Evolutionary conservation across 2,329 filamentous ascomycete genomes (phyloP), one percentile per base, ranked within the genome.

Genomic region (Tolypocladium amazonense): DNA sequence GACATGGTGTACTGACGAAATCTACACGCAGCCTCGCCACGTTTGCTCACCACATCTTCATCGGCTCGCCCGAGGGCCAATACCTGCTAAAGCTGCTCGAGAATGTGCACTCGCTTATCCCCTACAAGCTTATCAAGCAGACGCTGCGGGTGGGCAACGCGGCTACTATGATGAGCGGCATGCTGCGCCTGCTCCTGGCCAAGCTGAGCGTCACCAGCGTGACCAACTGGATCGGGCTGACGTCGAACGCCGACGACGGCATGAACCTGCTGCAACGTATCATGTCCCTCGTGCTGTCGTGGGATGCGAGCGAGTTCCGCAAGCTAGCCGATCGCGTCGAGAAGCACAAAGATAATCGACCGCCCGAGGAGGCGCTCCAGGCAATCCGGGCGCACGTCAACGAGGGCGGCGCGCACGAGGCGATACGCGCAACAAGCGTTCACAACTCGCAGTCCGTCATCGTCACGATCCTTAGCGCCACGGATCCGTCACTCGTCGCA

Each of bases 231-330:
- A 81, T 92, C 14, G 89, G 90, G 0, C 70, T 90, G 45, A 92
- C 87, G 0, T 81, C 83, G 55, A 84, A 84, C 55, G 82, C 86
- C 0, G 85, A 90, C 62, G 88, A 92, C 65, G 89, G 89, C 55
- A 90, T 90, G 88, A 94, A 92, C 68, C 71, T 93, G 11, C 71
- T 94, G 64, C 89, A 93, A 71, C 76, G 87, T 52, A 92, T 94
- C 63, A 85, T 93, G 27, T 88, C 85, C 0, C 81, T 88, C 4
- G 85, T 91, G 0, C 73, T 92, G 14, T 80, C 82, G 6, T 92
- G 88, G 86, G 90, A 94, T 66, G 83, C 83, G 7, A 76, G 79
- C 43, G 88, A 90, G 63, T 87, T 92, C 62, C 83, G 84, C 61
- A 88, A 86, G 70, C 78, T 81, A 1, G 79, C 81, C 1, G 79